These are phyloP conservation scores for Phaffia australis DNA, from an alignment of 768 basidiomycete species.

Conservation along the genomic window DNA sequence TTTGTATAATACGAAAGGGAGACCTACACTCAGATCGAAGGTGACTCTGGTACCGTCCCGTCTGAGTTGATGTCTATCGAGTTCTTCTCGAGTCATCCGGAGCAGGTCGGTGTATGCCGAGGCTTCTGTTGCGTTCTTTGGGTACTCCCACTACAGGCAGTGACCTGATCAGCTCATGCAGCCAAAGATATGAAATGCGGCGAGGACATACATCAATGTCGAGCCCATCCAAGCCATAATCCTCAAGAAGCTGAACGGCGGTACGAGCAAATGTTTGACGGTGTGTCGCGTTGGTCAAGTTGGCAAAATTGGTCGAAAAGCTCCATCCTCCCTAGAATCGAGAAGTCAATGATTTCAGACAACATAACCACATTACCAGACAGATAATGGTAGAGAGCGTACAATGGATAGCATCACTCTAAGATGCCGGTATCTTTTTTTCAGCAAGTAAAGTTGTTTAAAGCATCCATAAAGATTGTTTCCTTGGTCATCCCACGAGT, in stretches of 20 bases:
- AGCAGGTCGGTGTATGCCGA: slow-evolving; percentile 73
- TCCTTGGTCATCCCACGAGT: slow-evolving; percentile 86
- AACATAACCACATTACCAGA: neutral
- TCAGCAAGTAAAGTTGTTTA: slow-evolving; percentile 82
- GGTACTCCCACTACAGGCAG: slow-evolving; percentile 60
- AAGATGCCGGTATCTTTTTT: slow-evolving; percentile 62
- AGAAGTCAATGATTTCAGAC: neutral
- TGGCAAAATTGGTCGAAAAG: slow-evolving; percentile 73
- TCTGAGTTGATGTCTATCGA: slow-evolving; percentile 70
- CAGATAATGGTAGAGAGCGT: slow-evolving; percentile 22
- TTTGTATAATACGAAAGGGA: slow-evolving; percentile 30
- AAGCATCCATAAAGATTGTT: slow-evolving; percentile 69
- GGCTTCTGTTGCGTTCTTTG: slow-evolving; percentile 64
- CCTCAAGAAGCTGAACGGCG: slow-evolving; percentile 67
- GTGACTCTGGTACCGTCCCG: slow-evolving; percentile 45
- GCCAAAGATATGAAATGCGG: neutral
- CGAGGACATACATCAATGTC: slow-evolving; percentile 60
- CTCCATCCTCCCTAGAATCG: slow-evolving; percentile 42
- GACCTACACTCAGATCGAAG: slow-evolving; percentile 62
- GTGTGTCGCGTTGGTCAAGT: slow-evolving; percentile 54
- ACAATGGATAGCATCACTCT: slow-evolving; percentile 66
- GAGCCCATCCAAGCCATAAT: slow-evolving; percentile 84
- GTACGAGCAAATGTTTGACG: slow-evolving; percentile 70
- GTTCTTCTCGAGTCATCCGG: slow-evolving; percentile 56
- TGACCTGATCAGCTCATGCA: neutral